Percentiles rank a stretch among this genome's conserved stretches.
Evolutionary conservation across 352 stramenopile species (phyloP).

Genomic region (Pythium sp.): DNA sequence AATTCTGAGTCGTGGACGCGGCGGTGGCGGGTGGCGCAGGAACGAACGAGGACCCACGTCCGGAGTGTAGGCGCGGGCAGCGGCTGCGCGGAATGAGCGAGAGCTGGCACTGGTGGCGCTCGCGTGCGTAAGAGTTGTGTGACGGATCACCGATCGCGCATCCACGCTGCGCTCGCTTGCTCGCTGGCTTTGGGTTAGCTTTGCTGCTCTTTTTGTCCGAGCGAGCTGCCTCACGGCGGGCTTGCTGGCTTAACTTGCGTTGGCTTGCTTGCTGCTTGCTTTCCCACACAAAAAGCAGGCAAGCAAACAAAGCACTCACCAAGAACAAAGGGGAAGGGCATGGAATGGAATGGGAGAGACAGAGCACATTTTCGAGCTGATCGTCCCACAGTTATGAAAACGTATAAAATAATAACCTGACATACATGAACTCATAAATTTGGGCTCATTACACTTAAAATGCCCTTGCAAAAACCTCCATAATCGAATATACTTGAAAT

Average conservation of each 20-base stretch:
- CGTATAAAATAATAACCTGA: not conserved
- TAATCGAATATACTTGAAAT: not conserved
- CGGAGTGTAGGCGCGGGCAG: not conserved
- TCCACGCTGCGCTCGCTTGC: not conserved
- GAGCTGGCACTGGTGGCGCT: not conserved
- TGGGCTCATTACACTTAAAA: not conserved
- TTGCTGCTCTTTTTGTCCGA: not conserved
- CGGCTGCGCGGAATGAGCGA: conserved; percentile 2
- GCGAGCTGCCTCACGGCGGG: not conserved
- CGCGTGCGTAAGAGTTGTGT: conserved; percentile 9
- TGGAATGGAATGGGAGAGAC: conserved; percentile 4
- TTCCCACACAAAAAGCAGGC: not conserved
- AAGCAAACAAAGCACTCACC: not conserved
- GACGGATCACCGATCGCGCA: not conserved
- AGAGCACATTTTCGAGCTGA: not conserved
- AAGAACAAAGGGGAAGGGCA: conserved; percentile 1
- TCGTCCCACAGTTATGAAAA: not conserved
- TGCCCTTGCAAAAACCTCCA: not conserved
- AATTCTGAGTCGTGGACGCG: not conserved
- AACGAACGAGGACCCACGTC: not conserved
- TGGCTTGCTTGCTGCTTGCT: not conserved
- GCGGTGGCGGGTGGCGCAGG: not conserved
- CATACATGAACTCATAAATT: not conserved
- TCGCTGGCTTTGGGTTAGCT: not conserved
- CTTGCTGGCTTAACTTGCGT: not conserved